phyloP scores from a whole-genome alignment of 139 green algal genomes.

The Chlorella ohadii region DNA sequence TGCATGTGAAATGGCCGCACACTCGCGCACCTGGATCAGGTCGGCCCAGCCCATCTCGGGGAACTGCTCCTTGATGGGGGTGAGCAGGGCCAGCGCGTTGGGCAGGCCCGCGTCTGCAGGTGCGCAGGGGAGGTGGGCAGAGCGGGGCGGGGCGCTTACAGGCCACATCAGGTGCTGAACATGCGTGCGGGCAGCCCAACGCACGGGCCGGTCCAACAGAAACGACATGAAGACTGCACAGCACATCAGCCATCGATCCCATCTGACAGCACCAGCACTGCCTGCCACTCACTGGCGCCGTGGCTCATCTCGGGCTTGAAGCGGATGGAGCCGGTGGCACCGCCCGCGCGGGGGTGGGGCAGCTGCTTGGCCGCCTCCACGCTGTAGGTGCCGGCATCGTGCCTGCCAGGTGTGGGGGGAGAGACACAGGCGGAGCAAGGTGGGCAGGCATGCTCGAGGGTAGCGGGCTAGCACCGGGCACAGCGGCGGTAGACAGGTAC shows the following conservation, averaged over 20 bases:
- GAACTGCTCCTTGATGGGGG: constrained; percentile 58
- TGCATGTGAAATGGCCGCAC: too few relatives aligned
- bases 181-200: too few relatives aligned
- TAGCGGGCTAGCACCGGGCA: too few relatives aligned
- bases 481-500: too few relatives aligned
- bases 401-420: background rate
- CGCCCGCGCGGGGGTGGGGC: constrained; percentile 56
- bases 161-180: too few relatives aligned
- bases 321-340: constrained; percentile 87
- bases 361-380: constrained; percentile 6
- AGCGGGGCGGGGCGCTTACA: too few relatives aligned
- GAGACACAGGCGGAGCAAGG: background rate
- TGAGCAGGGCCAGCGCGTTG: constrained; percentile 54
- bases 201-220: too few relatives aligned
- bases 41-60: constrained; percentile 72
- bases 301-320: constrained; percentile 91
- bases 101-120: constrained; percentile 64
- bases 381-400: constrained; percentile 68
- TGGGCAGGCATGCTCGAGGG: too few relatives aligned
- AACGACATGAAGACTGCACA: too few relatives aligned
- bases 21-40: constrained; percentile 68
- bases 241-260: too few relatives aligned
- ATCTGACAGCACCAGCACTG: too few relatives aligned
- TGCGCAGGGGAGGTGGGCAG: too few relatives aligned
- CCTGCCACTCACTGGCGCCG: constrained; percentile 53